Evolutionary conservation across 2,329 filamentous ascomycete species (phyloP), one percentile per base, ranked within the genome.

Genomic region (Cadophora sp.): DNA sequence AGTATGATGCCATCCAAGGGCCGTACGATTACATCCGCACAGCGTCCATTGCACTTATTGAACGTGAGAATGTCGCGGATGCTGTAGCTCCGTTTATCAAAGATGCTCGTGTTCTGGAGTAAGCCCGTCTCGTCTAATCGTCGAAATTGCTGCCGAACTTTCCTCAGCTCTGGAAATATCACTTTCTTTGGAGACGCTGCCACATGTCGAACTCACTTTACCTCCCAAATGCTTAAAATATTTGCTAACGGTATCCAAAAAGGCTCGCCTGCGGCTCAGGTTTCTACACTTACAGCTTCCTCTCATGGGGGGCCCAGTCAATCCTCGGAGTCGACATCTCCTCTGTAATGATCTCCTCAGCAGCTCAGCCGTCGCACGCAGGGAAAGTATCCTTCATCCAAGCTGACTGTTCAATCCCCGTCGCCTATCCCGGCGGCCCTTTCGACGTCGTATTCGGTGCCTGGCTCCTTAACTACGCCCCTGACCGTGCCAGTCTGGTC

Each of bases 381-480:
- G 64, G 62, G n/a, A 67, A 69, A 59, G 62, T 67, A 1, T 69
- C 71, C 0, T 74, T 72, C 53, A 66, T 73, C 53, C 61, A 69
- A 43, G 76, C 73, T 22, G 75, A 80, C 64, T 79, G 76, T 65
- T 68, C 74, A 4, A 70, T 73, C 29, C 76, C 78, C 2, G 68
- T 69, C 8, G 31, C 64, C 1, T 73, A 74, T 8, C 65, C 67
- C 2, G 73, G 72, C 5, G 76, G 71, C 4, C 72, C 72, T 1
- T 81, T 80, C 70, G 78, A 81, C 69, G 27, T 81, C 22, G 79
- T 80, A 40, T 74, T 78, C 22, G 80, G 72, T 4, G 76, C 74
- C 8, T 81, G 79, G 78, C 68, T 81, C 34, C 75, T 81, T 27
- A 81, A 81, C 72, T 81, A 81, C 62, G 78, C 79, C 0, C 31